phyloP scores from a whole-genome alignment of 75 land plant species.

The Azolla pinnata region DNA sequence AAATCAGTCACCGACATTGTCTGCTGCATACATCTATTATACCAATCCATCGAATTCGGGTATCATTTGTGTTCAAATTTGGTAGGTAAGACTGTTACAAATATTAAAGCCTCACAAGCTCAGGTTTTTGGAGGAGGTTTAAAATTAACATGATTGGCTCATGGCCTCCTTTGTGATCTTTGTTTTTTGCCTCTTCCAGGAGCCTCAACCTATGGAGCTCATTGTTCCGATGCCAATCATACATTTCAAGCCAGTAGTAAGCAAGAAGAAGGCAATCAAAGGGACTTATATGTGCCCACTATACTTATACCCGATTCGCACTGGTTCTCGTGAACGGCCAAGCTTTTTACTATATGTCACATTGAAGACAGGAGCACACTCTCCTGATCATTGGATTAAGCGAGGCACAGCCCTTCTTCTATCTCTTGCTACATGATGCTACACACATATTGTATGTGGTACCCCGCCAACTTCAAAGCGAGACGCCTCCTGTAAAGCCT shows the following conservation, averaged over 20 bases:
- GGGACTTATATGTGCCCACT: conserved; percentile 26
- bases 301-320: conserved; percentile 23
- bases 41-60: no score
- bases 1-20: no score
- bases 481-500: no score
- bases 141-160: no score
- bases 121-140: no score
- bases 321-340: conserved; percentile 24
- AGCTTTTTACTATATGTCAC: conserved; percentile 23
- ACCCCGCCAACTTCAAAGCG: no score
- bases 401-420: conserved; percentile 26
- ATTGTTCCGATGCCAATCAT: conserved; percentile 33
- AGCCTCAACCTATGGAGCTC: conserved; percentile 28
- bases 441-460: no score
- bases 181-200: conserved; percentile 5
- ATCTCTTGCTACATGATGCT: conserved; percentile 13
- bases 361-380: conserved; percentile 12
- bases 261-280: conserved; percentile 23
- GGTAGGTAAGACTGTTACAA: no score
- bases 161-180: no score
- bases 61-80: no score
- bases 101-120: no score
- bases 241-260: conserved; percentile 25
- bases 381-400: conserved; percentile 29
- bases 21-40: no score